Conservation (phyloP, 139 green algal genomes). For the Penium margaritaceum region DNA sequence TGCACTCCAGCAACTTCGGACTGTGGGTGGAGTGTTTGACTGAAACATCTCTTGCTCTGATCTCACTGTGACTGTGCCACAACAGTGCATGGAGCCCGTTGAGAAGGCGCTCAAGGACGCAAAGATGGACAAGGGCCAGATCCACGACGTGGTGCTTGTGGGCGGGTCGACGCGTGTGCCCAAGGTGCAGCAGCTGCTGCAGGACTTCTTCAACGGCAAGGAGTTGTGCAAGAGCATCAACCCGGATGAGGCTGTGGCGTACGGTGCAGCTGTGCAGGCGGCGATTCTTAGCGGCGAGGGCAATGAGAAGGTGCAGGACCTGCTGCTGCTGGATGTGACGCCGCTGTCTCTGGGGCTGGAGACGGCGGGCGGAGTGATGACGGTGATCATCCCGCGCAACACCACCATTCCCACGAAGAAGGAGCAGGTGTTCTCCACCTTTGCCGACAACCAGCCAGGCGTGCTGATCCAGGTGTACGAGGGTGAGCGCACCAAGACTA, state of each 20-base stretch:
- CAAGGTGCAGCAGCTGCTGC: constrained; percentile 92
- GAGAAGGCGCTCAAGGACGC: constrained; percentile 63
- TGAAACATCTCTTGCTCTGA: too few relatives aligned
- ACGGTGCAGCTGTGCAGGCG: constrained; percentile 80
- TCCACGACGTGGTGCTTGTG: constrained; percentile 89
- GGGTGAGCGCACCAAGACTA: constrained; percentile 82
- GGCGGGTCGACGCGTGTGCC: constrained; percentile 94
- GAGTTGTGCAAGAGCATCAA: constrained; percentile 99
- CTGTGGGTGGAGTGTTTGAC: too few relatives aligned
- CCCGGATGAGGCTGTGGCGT: constrained; percentile 96
- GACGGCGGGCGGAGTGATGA: constrained; percentile 87
- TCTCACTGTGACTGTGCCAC: too few relatives aligned
- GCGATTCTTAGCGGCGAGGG: constrained; percentile 70
- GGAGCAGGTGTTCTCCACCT: constrained; percentile 98
- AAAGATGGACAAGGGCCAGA: constrained; percentile 77
- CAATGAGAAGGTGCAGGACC: constrained; percentile 92
- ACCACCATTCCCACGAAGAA: constrained; percentile 99
- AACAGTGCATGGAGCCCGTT: constrained; percentile 44
- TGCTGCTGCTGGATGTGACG: constrained; percentile 94
- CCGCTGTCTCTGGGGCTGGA: constrained; percentile 91
- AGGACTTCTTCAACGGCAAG: constrained; percentile 99
- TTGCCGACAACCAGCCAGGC: constrained; percentile 84
- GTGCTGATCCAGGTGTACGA: constrained; percentile 58
- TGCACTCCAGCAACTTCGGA: too few relatives aligned
- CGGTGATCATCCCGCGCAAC: constrained; percentile 86